Base-by-base conservation (phyloP, 148 eudicot species). In the Gaultheria prostrata region DNA sequence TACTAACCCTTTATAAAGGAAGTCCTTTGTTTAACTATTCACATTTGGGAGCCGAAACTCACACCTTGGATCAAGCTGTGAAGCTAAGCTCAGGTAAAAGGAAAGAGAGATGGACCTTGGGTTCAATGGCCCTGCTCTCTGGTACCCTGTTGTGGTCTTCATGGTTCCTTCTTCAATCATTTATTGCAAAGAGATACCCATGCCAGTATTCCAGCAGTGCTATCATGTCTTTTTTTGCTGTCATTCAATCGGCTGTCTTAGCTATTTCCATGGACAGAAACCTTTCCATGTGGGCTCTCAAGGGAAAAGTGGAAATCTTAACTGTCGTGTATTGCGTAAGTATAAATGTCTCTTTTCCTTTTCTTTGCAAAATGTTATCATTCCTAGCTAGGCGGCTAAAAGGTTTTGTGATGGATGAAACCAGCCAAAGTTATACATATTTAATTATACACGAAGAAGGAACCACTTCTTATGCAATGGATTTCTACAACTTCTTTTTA, bases 141-240 rank as follows among this genome's bases (percentile, higher is more conserved):
- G 89, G 89, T 17, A 84, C 89, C 28, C 24, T 87, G 39, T 46
- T 82, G 63, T 87, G 86, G 86, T 84, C 86, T 49, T 84, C 84
- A 1, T 87, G 89, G 89, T 87, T 80, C 76, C 86, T 84, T 84
- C 65, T 87, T 15, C 89, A 87, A 72, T 61, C 89, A 10, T 43
- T 77, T n/a, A 84, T 87, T n/a, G 80, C 65, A 17, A 87, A 84
- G 74, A 84, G 69, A 69, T 87, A 84, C 79, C 89, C 89, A 45
- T 84, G 89, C 46, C 89, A 87, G 48, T 87, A 87, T 67, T 81
- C 86, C 3, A 84, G 86, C 81, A 87, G 86, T 30, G 86, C 86
- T 15, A 84, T 87, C 54, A 84, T 84, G 89, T 46, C 86, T 26
- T 81, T 50, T 24, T 87, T 87, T 14, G 85, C 84, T 21, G 78